A percentile compares a stretch with the other conserved stretches of the same genome.
phyloP scores from a whole-genome alignment of 495 filamentous ascomycete species.

The Trypethelium eluteriae region DNA sequence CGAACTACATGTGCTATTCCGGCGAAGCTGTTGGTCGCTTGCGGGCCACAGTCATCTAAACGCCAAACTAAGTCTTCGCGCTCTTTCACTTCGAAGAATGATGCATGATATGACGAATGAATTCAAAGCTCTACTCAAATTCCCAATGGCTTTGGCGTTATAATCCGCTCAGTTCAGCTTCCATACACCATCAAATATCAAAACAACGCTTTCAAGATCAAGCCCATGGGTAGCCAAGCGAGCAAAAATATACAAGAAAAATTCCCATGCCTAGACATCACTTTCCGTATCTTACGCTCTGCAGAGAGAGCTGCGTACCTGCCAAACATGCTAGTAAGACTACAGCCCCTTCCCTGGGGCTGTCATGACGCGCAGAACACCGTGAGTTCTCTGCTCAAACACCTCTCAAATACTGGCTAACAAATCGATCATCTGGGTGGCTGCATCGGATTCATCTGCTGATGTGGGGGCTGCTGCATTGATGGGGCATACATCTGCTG shows the following conservation, averaged over 20 bases:
- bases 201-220: neutral
- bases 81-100: neutral
- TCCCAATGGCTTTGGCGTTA: too few relatives aligned
- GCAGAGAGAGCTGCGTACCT: too few relatives aligned
- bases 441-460: slow-evolving; percentile 42
- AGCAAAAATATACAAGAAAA: neutral
- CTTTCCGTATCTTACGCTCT: neutral
- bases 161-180: too few relatives aligned
- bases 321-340: too few relatives aligned
- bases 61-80: neutral
- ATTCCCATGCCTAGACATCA: neutral
- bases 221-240: neutral
- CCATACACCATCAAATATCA: neutral
- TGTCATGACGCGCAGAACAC: neutral
- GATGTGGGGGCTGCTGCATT: slow-evolving; percentile 40
- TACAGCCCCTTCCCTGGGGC: too few relatives aligned
- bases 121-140: too few relatives aligned
- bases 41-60: too few relatives aligned
- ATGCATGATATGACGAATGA: too few relatives aligned
- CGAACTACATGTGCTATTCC: neutral
- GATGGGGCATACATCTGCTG: slow-evolving; percentile 56
- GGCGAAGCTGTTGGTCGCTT: neutral
- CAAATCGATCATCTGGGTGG: slow-evolving; percentile 18
- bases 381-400: neutral
- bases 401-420: neutral